phyloP scores from a whole-genome alignment of 331 rosid species.

The Spiraea crenata region DNA sequence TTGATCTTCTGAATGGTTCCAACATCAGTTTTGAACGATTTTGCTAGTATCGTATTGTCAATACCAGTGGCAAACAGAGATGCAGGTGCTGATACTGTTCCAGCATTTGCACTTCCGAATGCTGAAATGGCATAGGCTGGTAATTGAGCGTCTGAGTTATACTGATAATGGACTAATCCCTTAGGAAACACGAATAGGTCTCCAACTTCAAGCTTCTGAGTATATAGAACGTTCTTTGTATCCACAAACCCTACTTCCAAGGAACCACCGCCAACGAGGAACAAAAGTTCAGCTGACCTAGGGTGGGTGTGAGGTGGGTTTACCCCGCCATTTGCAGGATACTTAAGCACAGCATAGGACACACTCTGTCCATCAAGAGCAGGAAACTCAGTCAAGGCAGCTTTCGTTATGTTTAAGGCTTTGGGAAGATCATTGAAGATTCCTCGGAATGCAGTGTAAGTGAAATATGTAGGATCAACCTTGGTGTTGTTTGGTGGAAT shows the following conservation, averaged over 20 bases:
- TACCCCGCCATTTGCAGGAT: constrained; percentile 1
- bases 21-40: constrained; percentile 8
- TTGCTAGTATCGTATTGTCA: neutral
- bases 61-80: neutral
- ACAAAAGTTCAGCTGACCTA: constrained; percentile 2
- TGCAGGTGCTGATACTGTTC: constrained; percentile 4
- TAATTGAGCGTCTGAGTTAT: neutral
- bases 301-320: constrained; percentile 10
- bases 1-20: constrained; percentile 10
- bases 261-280: constrained; percentile 7
- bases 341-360: neutral
- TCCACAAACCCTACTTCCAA: constrained; percentile 14
- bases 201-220: constrained; percentile 6
- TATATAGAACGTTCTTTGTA: neutral
- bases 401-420: neutral
- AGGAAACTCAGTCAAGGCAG: constrained; percentile 6
- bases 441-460: neutral
- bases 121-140: constrained; percentile 7
- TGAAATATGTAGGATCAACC: neutral
- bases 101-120: constrained; percentile 16
- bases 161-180: constrained; percentile 16
- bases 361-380: constrained; percentile 8
- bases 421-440: neutral
- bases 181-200: constrained; percentile 16
- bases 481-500: neutral